Percentiles rank a stretch among this genome's conserved stretches.
Conservation (phyloP, 495 filamentous ascomycete genomes). For the Penicillium longicatenatum region DNA sequence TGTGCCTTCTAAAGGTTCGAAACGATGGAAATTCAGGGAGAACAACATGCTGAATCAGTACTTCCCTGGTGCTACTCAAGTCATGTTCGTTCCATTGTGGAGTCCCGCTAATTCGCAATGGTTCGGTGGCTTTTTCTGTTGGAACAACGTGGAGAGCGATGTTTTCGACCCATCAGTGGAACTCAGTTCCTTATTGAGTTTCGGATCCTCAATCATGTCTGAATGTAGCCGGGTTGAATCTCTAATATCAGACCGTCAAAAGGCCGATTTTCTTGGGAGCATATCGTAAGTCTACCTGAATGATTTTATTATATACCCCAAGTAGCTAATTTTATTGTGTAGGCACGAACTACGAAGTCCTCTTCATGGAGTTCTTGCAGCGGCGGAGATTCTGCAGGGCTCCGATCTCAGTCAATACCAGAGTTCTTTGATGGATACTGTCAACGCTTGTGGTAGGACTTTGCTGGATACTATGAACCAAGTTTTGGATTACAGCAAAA, state of each 20-base stretch:
- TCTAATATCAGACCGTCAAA: constrained; percentile 57
- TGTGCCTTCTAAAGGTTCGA: constrained; percentile 22
- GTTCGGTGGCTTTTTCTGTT: constrained; percentile 69
- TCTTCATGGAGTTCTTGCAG: constrained; percentile 71
- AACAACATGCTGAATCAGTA: constrained; percentile 39
- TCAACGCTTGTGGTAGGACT: constrained; percentile 71
- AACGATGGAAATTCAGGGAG: constrained; percentile 40
- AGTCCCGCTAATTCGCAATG: constrained; percentile 64
- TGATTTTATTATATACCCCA: constrained; percentile 22
- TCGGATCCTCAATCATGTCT: constrained; percentile 67
- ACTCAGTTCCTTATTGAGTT: constrained; percentile 54
- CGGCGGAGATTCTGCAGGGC: constrained; percentile 61
- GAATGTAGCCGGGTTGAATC: constrained; percentile 63
- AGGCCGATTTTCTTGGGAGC: constrained; percentile 72
- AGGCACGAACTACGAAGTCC: constrained; percentile 76
- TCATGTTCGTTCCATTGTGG: constrained; percentile 61
- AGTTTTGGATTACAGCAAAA: constrained; percentile 26
- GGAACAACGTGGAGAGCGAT: constrained; percentile 47
- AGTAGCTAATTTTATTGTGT: constrained; percentile 29
- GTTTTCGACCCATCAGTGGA: constrained; percentile 42
- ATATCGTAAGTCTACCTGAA: constrained; percentile 55
- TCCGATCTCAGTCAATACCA: constrained; percentile 51
- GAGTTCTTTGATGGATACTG: constrained; percentile 64
- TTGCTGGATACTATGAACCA: constrained; percentile 54
- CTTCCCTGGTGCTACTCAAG: constrained; percentile 45